Conservation (phyloP, 177 flowering plant genomes). For the Telopea speciosissima region DNA sequence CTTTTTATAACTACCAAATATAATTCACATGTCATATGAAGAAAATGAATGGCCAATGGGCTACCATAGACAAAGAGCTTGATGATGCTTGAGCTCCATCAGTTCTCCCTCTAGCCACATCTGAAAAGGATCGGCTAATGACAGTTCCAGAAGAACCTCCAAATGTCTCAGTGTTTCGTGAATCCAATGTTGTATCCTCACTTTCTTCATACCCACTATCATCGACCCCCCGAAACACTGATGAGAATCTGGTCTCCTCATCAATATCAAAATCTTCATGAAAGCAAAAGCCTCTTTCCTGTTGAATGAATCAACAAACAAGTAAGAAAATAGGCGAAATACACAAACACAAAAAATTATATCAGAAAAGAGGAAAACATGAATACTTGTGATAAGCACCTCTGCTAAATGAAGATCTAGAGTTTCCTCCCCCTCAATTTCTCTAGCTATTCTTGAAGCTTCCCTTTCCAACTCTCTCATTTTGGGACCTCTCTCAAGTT, state of each 20-base stretch:
- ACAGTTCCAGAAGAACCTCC: constrained; percentile 42
- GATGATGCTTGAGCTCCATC: constrained; percentile 40
- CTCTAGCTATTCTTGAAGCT: constrained; percentile 86
- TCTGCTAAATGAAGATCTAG: constrained; percentile 90
- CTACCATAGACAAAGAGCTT: constrained; percentile 46
- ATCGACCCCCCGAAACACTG: constrained; percentile 55
- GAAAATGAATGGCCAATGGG: not conserved
- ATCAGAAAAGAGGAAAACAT: not conserved
- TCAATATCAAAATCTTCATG: constrained; percentile 63
- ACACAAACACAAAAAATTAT: not conserved
- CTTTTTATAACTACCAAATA: not conserved
- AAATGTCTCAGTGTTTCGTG: constrained; percentile 64
- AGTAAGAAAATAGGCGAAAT: not conserved
- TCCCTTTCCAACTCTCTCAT: constrained; percentile 71
- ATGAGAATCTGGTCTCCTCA: constrained; percentile 87
- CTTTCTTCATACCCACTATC: constrained; percentile 66
- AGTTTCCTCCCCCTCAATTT: constrained; percentile 95
- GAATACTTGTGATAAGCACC: constrained; percentile 32
- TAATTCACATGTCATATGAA: no score
- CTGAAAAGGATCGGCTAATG: constrained; percentile 31
- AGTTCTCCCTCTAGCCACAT: constrained; percentile 34
- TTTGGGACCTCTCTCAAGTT: constrained; percentile 90
- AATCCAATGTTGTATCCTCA: constrained; percentile 51
- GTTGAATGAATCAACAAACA: constrained; percentile 13
- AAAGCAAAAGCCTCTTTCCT: constrained; percentile 77